A percentile compares a stretch with the other conserved stretches of the same genome.
These are phyloP conservation scores for Fragilaria crotonensis DNA, from an alignment of 108 stramenopile species.

Conservation along the genomic window DNA sequence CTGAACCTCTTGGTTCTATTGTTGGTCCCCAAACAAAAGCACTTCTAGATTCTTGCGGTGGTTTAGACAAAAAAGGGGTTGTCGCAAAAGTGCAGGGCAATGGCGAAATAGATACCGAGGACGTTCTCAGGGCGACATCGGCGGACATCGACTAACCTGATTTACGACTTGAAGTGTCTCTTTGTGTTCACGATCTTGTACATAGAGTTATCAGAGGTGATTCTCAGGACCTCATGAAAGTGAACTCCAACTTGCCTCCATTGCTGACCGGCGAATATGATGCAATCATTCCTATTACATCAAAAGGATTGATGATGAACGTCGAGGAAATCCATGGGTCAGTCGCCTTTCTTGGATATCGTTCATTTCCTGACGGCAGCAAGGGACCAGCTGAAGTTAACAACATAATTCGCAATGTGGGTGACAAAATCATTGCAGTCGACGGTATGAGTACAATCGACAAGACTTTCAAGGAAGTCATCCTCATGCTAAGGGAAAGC, in stretches of 20 bases:
- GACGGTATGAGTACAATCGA: conserved; percentile 70
- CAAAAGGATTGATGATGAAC: conserved; percentile 79
- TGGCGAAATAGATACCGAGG: too few relatives aligned
- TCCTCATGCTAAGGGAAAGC: conserved; percentile 50
- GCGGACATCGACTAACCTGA: not conserved
- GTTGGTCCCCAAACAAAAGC: conserved; percentile 56
- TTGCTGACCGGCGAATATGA: conserved; percentile 75
- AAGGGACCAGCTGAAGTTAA: conserved; percentile 66
- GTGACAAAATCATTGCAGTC: conserved; percentile 80
- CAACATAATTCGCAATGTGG: conserved; percentile 50
- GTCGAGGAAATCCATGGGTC: conserved; percentile 73
- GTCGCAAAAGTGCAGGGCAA: too few relatives aligned
- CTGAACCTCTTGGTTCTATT: conserved; percentile 34
- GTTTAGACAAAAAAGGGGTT: too few relatives aligned
- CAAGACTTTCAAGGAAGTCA: conserved; percentile 76
- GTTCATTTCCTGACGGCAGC: conserved; percentile 46
- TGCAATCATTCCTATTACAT: conserved; percentile 71
- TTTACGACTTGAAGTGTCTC: conserved; percentile 10
- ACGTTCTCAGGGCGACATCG: too few relatives aligned
- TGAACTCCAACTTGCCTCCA: conserved; percentile 42
- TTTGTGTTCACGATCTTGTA: conserved; percentile 17
- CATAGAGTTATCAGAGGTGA: conserved; percentile 17
- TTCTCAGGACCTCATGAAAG: conserved; percentile 7
- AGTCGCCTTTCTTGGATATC: conserved; percentile 76
- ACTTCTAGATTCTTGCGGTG: not conserved